These are phyloP conservation scores for Ophiognomonia clavigignenti-juglandacearum DNA, from an alignment of 2,329 filamentous ascomycete species.

Conservation along the genomic window DNA sequence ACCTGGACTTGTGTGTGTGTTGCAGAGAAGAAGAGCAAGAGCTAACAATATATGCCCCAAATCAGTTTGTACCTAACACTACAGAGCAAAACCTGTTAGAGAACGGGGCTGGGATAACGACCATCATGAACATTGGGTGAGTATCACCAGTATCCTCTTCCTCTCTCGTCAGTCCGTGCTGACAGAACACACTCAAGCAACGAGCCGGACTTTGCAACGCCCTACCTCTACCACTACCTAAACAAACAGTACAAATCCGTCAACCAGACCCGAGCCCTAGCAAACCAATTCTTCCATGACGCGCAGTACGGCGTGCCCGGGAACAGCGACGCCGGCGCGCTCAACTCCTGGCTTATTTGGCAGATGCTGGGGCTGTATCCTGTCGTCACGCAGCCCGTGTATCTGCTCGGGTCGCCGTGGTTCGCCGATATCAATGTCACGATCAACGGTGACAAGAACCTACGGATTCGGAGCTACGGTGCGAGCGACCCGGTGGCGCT, in stretches of 20 bases:
- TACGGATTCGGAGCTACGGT: conserved; percentile 42
- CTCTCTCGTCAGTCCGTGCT: conserved; percentile 47
- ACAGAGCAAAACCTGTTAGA: conserved; percentile 18
- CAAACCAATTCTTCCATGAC: conserved; percentile 58
- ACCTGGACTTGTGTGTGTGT: neutral
- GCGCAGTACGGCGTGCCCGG: conserved; percentile 58
- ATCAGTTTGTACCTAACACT: conserved; percentile 19
- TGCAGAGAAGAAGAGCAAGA: no score
- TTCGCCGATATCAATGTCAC: conserved; percentile 57
- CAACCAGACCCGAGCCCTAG: conserved; percentile 56
- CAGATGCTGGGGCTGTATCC: conserved; percentile 69
- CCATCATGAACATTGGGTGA: conserved; percentile 22
- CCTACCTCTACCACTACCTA: conserved; percentile 67
- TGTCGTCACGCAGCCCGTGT: conserved; percentile 63
- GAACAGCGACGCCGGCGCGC: conserved; percentile 67
- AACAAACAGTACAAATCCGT: conserved; percentile 55
- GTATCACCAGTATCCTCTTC: conserved; percentile 6
- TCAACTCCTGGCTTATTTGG: conserved; percentile 63
- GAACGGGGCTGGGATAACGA: conserved; percentile 19
- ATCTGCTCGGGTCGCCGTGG: conserved; percentile 64
- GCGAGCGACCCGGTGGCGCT: conserved; percentile 23
- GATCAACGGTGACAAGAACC: conserved; percentile 38
- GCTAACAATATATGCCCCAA: neutral
- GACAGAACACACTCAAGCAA: conserved; percentile 43
- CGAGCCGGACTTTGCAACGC: conserved; percentile 53